phyloP scores from a whole-genome alignment of 352 stramenopile genomes.

The Phytophthora chlamydospora region DNA sequence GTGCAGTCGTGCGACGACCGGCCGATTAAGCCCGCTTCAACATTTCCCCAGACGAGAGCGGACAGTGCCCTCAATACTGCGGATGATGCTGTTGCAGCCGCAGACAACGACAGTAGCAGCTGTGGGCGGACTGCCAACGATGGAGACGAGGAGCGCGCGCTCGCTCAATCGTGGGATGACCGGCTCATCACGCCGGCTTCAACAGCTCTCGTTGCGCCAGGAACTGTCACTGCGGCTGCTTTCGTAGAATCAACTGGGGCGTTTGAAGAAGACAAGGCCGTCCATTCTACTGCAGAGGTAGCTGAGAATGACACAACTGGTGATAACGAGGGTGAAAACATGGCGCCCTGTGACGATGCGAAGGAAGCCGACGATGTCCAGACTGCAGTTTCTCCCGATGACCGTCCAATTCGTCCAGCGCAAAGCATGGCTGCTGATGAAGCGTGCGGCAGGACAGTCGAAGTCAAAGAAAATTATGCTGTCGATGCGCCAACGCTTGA shows the following conservation, averaged over 20 bases:
- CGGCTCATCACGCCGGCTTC: background rate
- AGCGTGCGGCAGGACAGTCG: no score
- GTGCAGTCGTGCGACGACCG: conserved; percentile 9
- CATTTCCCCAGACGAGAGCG: background rate
- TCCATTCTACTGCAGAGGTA: no score
- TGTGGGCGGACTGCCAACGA: background rate
- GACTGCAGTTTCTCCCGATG: background rate
- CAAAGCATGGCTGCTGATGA: background rate
- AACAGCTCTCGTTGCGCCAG: background rate
- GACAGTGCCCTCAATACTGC: no score
- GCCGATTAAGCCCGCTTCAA: conserved; percentile 11
- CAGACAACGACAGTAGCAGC: background rate
- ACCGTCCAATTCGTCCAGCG: background rate
- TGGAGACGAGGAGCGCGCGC: background rate
- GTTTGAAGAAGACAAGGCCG: no score
- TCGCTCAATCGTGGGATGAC: background rate
- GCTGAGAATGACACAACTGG: no score
- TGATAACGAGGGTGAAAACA: no score
- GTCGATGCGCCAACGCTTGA: background rate
- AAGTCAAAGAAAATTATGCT: background rate
- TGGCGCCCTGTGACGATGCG: background rate
- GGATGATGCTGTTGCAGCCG: background rate
- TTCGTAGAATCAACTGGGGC: no score
- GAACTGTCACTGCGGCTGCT: background rate
- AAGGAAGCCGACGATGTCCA: background rate